Evolutionary conservation across 148 eudicot species (phyloP), one percentile per base, ranked within the genome.

Genomic region (Pouteria glomerata): DNA sequence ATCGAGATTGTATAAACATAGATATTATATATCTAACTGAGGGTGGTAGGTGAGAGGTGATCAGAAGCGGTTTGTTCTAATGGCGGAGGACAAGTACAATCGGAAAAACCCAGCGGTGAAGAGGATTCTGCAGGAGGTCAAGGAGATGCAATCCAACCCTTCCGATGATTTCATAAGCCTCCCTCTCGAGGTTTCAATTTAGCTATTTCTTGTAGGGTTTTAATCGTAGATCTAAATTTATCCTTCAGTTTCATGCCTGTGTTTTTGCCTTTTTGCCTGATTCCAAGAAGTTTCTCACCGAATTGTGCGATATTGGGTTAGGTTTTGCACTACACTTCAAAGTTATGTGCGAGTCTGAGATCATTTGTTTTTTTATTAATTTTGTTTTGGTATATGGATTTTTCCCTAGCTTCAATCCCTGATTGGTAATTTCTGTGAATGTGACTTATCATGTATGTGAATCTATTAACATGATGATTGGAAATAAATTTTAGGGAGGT

Each of bases 111-210:
- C 99, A 10, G 91, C 96, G 12, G 97, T 95, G 56, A 95, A 95
- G 83, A 86, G 99, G 79, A 95, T 95, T 66, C 83, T 95, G 37
- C 97, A 91, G 82, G 99, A 95, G 81, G 88, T 88, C 31, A 95
- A 91, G 76, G 99, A 95, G 84, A 91, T 95, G 99, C 99, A 91
- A 79, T 85, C 96, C 13, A 89, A 95, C 69, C 99, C 99, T 55
- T 91, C 97, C 42, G 87, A 89, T 66, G 97, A 95, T 83, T 95
- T 95, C 83, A 86, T 84, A 82, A 95, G 97, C 83, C 92, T 91
- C 66, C 96, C 97, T 52, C 93, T 95, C 12, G 97, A 95, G 99
- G 98, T 92, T 33, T 4, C n/a, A 21, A 1, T 7, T 11, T 23
- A 24, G 51, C 26, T 15, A 21, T 23, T 34, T 19, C 6, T 33